Base-by-base conservation (phyloP, 2,329 filamentous ascomycete species). In the Stagonosporopsis tanaceti region DNA sequence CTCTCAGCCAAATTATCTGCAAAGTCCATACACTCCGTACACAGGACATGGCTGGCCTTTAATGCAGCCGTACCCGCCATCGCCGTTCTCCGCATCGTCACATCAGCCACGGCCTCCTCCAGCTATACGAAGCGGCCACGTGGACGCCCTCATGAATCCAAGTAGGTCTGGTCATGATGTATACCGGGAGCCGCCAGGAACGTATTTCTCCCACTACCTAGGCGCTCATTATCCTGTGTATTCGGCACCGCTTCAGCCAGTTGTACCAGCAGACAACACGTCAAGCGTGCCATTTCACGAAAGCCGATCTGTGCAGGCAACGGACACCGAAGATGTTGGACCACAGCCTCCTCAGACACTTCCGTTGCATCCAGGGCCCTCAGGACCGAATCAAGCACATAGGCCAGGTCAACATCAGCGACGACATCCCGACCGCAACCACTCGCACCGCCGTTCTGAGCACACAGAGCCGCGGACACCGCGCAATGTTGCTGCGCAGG, bases 101-200 rank as follows among this genome's bases (percentile, higher is more conserved):
- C 37, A 53, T 35, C 56, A 57, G 32, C 59, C 60, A 55, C 60
- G 66, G 20, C 61, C 60, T 47, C 63, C 66, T 56, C 61, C 66
- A 60, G 53, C 59, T 45, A 61, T 63, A 53, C 51, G 59, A 56
- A 59, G 48, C n/a, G 57, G 55, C 27, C 52, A 56, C 28, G 55
- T 52, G 24, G 39, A 59, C 15, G 44, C 46, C 4, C 53, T 53
- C 28, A 27, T 50, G 8, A 50, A 55, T 9, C 41, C 59, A 12
- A 38, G 41, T 42, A 45, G 55, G 1, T 40, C 50, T 37, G 53
- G 60, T 34, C 11, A 53, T 45, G 47, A 56, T 17, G 47, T 59
- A 35, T 38, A 61, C 34, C 59, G 24, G 47, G 62, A 38, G 47
- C 44, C 34, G 22, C 50, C 53, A 17, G 44, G 48, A 17, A 58